Base-by-base conservation (phyloP, 148 eudicot species). In the Fagopyrum esculentum region DNA sequence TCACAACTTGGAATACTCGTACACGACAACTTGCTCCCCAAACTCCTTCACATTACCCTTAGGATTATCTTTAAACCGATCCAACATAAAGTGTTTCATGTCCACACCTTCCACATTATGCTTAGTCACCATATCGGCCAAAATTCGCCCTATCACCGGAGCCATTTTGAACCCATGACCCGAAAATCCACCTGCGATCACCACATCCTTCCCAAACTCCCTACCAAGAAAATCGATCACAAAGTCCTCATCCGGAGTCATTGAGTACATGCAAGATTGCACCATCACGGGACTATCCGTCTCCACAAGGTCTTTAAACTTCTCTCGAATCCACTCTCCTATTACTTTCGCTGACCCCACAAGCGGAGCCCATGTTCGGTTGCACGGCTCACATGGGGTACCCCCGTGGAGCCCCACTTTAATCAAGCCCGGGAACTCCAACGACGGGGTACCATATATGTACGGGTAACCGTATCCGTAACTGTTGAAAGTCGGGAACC, bases 151-250 rank as follows among this genome's bases (percentile, higher is more conserved):
- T 12, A 94, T 77, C 19, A 84, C 83, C 2, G 96, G 98, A 2
- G 84, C 96, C 97, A 94, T 90, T 86, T 94, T 94, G 80, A 94
- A 94, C 60, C 98, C 98, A 9, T 94, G 98, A 16, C 97, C 96
- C 0, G 98, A 94, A 69, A 91, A 94, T 26, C 96, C 98, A 0
- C 92, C 96, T 0, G 87, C 97, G 6, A 94, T 80, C 81, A 90
- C 91, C 78, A 92, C 89, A 48, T 90, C 86, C 74, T 90, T 77
- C 22, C 83, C 93, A 45, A 85, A 86, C 77, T 82, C 89, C n/a
- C 89, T 96, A 10, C 93, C 96, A 75, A 91, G 66, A 66, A 85
- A 94, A 81, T 94, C 98, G 45, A 91, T 86, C 73, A 94, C 85
- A 59, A 75, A 91, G 57, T 94, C 98, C 77, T 87, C 90, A 46